Evolutionary conservation across 306 rosid genomes (phyloP), one percentile per base, ranked within the genome.

Genomic region (Potentilla sterilis): DNA sequence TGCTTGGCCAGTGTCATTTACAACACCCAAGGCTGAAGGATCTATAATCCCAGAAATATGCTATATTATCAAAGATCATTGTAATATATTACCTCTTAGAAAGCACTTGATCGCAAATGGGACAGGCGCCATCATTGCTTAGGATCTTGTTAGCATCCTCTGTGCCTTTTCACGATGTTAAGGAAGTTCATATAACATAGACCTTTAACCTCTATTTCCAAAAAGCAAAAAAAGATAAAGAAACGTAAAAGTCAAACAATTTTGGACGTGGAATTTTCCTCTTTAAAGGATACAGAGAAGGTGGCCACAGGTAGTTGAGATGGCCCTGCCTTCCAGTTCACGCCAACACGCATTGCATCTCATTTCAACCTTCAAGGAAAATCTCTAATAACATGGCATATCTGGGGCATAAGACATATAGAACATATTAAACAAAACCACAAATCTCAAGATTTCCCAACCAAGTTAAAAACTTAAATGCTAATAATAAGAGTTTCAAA

Each of bases 321-420:
- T 67, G 21, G 97, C 98, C 83, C 89, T 81, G 78, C 99, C 99
- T 82, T 96, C 99, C 73, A 96, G 70, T 85, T 90, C 99, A 72
- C 96, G 86, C 99, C 99, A 96, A 80, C 99, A 96, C 7, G 96
- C 96, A 85, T 96, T 96, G 94, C 99, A 96, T 85, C 97, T 92
- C 99, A 96, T 96, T 86, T 89, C 81, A 85, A 81, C 88, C 70
- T 76, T 82, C 69, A 57, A 49, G 79, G 55, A 75, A 19, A 71
- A 78, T 74, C 85, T 87, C 79, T 75, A 75, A 38, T 14, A 24
- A 83, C 76, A 54, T 72, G 76, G 70, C 83, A 86, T 85, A 69
- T 76, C 75, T 70, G 79, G 68, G 68, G 0, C 40, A 85, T 59
- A 0, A 28, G 28, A 28, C 28, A 80, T 43, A 69, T 62, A 74